Evolutionary conservation across 257 asterid species (phyloP).

Genomic region (Solanum megistacrolobum): DNA sequence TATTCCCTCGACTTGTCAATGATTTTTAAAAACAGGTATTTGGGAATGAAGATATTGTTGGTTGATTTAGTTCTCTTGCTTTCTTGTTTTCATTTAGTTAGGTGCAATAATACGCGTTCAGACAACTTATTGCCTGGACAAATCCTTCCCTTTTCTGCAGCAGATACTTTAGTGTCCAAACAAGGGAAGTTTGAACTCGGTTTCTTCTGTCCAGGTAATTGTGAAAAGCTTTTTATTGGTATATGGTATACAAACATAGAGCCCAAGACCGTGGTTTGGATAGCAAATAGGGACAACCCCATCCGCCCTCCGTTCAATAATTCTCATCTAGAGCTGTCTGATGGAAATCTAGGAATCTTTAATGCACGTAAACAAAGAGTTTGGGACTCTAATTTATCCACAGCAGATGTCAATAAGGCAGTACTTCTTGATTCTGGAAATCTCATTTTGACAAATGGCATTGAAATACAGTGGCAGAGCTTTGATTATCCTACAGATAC

Average conservation of each 20-base stretch:
- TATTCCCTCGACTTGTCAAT: neutral
- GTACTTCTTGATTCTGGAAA: constrained; percentile 10
- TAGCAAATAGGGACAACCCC: constrained; percentile 25
- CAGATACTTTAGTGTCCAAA: neutral
- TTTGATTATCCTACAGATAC: constrained; percentile 9
- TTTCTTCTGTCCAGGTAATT: constrained; percentile 15
- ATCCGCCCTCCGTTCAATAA: neutral
- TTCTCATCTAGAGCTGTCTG: neutral
- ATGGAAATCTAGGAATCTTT: neutral
- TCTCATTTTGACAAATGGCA: neutral
- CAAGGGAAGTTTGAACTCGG: constrained; percentile 13
- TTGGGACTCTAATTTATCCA: neutral
- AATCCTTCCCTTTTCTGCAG: neutral
- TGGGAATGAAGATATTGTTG: neutral
- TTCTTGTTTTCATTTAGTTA: neutral
- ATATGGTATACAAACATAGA: constrained; percentile 33
- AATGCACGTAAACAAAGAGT: neutral
- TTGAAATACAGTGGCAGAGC: neutral
- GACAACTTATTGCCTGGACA: neutral
- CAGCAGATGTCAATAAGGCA: neutral
- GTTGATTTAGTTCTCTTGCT: neutral
- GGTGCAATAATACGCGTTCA: neutral
- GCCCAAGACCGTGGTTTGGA: constrained; percentile 24
- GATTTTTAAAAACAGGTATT: neutral
- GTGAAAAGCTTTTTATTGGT: constrained; percentile 14